phyloP scores from a whole-genome alignment of 768 basidiomycete genomes.

The Piloderma croceum region DNA sequence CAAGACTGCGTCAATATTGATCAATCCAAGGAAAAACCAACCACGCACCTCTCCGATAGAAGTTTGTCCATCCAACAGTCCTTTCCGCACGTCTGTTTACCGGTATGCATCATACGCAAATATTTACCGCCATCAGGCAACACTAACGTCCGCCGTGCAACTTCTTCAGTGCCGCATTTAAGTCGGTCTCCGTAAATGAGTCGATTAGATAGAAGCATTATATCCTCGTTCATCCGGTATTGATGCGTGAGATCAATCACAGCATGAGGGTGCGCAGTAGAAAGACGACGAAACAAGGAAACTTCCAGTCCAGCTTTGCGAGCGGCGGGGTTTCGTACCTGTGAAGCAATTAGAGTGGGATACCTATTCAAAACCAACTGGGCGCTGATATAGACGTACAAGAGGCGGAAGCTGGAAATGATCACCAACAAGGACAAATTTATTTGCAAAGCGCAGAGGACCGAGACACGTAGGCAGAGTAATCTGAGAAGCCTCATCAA shows the following conservation, averaged over 20 bases:
- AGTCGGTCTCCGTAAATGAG: constrained; percentile 80
- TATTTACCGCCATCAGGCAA: constrained; percentile 50
- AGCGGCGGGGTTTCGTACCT: constrained; percentile 81
- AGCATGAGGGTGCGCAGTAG: constrained; percentile 79
- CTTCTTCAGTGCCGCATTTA: constrained; percentile 67
- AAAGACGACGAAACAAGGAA: constrained; percentile 84
- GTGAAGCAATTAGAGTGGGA: constrained; percentile 1
- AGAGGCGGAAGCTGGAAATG: constrained; percentile 96
- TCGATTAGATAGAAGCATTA: constrained; percentile 85
- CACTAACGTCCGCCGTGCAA: constrained; percentile 54
- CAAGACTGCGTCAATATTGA: background rate
- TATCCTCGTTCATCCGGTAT: constrained; percentile 95
- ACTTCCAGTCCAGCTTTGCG: constrained; percentile 83
- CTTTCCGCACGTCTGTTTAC: too few relatives aligned
- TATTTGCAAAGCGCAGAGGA: constrained; percentile 84
- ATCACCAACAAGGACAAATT: constrained; percentile 92
- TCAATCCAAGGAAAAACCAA: background rate
- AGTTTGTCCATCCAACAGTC: constrained; percentile 71
- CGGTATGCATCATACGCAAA: constrained; percentile 43
- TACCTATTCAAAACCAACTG: background rate
- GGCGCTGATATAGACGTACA: constrained; percentile 42
- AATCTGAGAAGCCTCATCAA: constrained; percentile 97
- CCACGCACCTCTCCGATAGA: constrained; percentile 54
- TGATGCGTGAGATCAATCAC: constrained; percentile 84
- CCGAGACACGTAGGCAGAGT: constrained; percentile 94